phyloP scores from a whole-genome alignment of 148 eudicot species.

The Spergularia bocconei region DNA sequence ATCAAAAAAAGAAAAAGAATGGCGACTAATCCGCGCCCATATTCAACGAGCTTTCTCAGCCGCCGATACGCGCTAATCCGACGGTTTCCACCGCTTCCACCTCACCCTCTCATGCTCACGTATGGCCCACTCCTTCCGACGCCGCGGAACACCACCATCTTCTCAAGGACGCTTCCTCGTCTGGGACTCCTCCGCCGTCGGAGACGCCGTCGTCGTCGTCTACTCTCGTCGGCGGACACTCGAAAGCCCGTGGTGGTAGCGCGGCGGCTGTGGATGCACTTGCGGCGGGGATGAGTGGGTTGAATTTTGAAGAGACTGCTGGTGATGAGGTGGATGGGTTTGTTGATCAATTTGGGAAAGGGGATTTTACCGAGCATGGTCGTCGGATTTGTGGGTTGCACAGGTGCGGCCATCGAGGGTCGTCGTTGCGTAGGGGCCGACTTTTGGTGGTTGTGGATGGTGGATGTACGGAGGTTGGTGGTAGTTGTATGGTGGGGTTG shows the following conservation, averaged over 20 bases:
- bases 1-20: too few relatives aligned
- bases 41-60: conserved; percentile 74
- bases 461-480: too few relatives aligned
- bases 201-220: conserved; percentile 16
- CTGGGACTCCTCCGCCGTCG: background rate
- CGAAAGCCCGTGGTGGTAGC: conserved; percentile 13
- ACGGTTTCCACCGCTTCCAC: conserved; percentile 11
- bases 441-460: too few relatives aligned
- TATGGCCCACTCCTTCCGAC: conserved; percentile 72
- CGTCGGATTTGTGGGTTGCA: conserved; percentile 93
- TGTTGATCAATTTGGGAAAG: conserved; percentile 69
- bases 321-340: conserved; percentile 75
- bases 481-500: too few relatives aligned
- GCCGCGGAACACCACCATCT: conserved; percentile 20
- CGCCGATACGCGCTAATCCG: conserved; percentile 31
- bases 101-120: conserved; percentile 18
- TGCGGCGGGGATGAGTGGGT: conserved; percentile 34
- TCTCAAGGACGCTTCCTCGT: conserved; percentile 17
- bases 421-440: too few relatives aligned
- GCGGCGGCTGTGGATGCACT: conserved; percentile 33
- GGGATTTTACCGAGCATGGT: conserved; percentile 78
- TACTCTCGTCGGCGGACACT: too few relatives aligned
- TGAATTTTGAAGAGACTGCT: conserved; percentile 90
- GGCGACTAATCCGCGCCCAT: too few relatives aligned
- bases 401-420: too few relatives aligned